These are phyloP conservation scores for Fusarium robinianum DNA, from an alignment of 2,329 filamentous ascomycete species.

Conservation along the genomic window DNA sequence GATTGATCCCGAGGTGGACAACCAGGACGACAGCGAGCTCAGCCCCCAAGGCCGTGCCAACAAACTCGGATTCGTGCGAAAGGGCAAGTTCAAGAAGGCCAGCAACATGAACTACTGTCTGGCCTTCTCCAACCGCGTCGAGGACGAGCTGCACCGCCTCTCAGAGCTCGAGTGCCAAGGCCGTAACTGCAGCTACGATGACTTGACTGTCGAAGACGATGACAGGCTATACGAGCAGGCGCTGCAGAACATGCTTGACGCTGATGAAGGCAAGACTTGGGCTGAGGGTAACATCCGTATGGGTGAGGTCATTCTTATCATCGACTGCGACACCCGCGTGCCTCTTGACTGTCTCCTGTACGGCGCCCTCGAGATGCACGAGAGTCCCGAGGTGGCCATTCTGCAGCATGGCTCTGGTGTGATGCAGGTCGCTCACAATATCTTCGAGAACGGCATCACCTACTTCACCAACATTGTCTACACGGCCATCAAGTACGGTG, in stretches of 20 bases:
- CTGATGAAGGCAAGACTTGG: constrained; percentile 58
- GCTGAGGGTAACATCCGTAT: constrained; percentile 61
- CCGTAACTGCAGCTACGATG: constrained; percentile 42
- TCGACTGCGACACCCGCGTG: constrained; percentile 68
- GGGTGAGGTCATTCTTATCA: constrained; percentile 62
- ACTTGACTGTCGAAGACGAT: constrained; percentile 50
- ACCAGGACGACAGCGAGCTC: constrained; percentile 49
- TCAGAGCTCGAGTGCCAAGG: constrained; percentile 25
- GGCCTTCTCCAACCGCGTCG: constrained; percentile 58
- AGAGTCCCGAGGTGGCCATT: constrained; percentile 70
- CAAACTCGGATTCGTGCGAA: constrained; percentile 55
- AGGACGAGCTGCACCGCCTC: constrained; percentile 50
- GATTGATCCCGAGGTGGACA: constrained; percentile 31
- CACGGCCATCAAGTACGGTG: constrained; percentile 70
- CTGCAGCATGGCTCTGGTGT: constrained; percentile 75
- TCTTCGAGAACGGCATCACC: constrained; percentile 74
- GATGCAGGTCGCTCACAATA: constrained; percentile 74
- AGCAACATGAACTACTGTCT: constrained; percentile 71
- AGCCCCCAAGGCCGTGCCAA: constrained; percentile 38
- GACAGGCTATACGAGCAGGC: constrained; percentile 50
- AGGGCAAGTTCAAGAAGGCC: constrained; percentile 68
- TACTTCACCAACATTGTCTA: constrained; percentile 83
- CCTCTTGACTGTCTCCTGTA: constrained; percentile 70
- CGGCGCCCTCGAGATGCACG: constrained; percentile 72
- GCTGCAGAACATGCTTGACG: constrained; percentile 51